phyloP scores from a whole-genome alignment of 2,329 filamentous ascomycete genomes.

The Colletotrichum sp. region DNA sequence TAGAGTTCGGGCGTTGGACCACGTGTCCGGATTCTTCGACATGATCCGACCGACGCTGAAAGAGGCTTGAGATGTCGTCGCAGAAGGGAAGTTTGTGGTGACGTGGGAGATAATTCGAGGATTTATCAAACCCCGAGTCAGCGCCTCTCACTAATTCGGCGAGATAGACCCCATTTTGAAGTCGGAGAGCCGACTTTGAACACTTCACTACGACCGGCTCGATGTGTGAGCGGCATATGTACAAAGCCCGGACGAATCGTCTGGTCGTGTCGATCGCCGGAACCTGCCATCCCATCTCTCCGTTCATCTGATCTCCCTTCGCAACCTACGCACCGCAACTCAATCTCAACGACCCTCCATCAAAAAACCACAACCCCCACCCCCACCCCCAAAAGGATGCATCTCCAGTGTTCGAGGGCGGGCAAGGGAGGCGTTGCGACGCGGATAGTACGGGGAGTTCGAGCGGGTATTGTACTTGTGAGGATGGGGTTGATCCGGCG shows the following conservation, averaged over 20 bases:
- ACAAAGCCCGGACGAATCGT: fast-evolving
- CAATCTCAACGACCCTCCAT: not conserved
- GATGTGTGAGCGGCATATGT: not conserved
- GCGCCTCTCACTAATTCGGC: not conserved
- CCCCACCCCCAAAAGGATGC: no score
- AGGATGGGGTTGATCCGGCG: not conserved
- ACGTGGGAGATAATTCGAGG: not conserved
- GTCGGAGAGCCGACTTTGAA: not conserved
- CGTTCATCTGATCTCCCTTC: not conserved
- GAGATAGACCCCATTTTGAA: not conserved
- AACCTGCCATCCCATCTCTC: not conserved
- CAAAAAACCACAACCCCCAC: not conserved
- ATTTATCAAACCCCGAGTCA: not conserved
- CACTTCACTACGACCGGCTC: not conserved
- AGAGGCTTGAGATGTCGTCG: not conserved
- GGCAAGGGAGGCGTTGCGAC: not conserved
- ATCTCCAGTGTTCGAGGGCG: not conserved
- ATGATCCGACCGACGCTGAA: not conserved
- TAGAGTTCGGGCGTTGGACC: not conserved
- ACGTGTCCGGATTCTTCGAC: not conserved
- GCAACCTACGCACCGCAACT: not conserved
- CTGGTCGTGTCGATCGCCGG: not conserved
- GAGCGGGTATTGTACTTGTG: not conserved
- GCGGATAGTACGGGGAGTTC: not conserved
- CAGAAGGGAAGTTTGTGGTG: not conserved